A percentile compares a stretch with the other conserved stretches of the same genome.
Conservation (phyloP, 371 early-diverging fungal species). For the Mortierella sp. region DNA sequence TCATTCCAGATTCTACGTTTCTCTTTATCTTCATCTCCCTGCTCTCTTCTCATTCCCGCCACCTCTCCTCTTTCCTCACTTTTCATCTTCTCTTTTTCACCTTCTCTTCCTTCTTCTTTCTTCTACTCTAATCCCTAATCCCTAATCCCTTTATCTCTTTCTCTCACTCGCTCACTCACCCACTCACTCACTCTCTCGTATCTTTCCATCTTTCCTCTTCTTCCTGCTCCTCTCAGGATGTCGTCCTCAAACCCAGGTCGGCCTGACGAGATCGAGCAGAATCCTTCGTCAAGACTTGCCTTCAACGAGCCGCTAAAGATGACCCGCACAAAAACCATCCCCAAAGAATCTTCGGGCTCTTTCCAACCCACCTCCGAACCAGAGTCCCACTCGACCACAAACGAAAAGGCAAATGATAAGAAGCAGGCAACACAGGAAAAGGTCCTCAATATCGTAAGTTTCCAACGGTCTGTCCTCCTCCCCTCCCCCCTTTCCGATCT, state of each 20-base stretch:
- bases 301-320: slow-evolving; percentile 5
- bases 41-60: background rate
- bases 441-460: background rate
- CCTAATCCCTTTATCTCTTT: background rate
- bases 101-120: background rate
- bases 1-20: background rate
- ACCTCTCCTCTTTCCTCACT: no score
- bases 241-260: slow-evolving; percentile 14
- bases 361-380: background rate
- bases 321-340: slow-evolving; percentile 3
- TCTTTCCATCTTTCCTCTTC: background rate
- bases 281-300: slow-evolving; percentile 3
- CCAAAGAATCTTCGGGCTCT: background rate
- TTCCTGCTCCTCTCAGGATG: no score
- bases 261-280: background rate
- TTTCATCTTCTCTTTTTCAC: background rate
- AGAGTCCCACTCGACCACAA: background rate
- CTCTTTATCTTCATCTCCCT: background rate
- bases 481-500: no score
- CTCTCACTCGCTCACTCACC: background rate
- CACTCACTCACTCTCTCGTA: background rate
- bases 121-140: background rate
- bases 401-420: slow-evolving; percentile 4
- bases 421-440: background rate
- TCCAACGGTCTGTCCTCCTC: no score